Conservation (phyloP, 2,329 filamentous ascomycete genomes). For the Penicillium sp. region DNA sequence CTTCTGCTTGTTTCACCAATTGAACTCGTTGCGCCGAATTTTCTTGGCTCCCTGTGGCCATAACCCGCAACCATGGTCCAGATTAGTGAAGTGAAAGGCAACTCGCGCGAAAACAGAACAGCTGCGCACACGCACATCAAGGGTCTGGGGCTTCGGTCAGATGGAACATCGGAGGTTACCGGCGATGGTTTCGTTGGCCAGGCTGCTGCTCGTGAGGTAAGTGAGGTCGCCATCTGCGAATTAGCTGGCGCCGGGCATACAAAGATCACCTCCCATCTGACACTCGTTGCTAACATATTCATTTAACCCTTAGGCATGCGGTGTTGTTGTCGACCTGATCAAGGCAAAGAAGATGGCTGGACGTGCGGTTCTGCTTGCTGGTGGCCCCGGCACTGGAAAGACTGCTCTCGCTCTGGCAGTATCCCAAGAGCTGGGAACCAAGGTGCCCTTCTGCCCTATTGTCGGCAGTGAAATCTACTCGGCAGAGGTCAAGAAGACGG, state of each 20-base stretch:
- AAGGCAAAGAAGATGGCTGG: conserved; percentile 97
- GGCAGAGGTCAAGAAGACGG: conserved; percentile 98
- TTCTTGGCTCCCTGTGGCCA: conserved; percentile 22
- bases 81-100: conserved; percentile 91
- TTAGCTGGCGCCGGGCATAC: not conserved
- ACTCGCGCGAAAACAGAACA: conserved; percentile 89
- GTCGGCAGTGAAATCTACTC: conserved; percentile 98
- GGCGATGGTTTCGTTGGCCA: conserved; percentile 87
- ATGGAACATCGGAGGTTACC: conserved; percentile 78
- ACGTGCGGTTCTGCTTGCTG: conserved; percentile 84
- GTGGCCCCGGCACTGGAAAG: conserved; percentile 94
- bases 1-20: not conserved
- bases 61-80: conserved; percentile 60
- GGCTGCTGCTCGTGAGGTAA: conserved; percentile 76
- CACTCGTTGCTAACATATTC: conserved; percentile 9
- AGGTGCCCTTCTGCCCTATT: conserved; percentile 97
- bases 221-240: conserved; percentile 15
- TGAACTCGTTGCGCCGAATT: conserved; percentile 3
- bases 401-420: conserved; percentile 92
- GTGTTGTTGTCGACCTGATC: conserved; percentile 92
- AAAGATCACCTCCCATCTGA: not conserved
- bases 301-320: conserved; percentile 62
- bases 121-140: conserved; percentile 98
- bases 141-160: conserved; percentile 76
- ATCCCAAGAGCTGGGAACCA: conserved; percentile 93